Percentiles rank a stretch among this genome's conserved stretches.
phyloP scores from a whole-genome alignment of 768 basidiomycete genomes.

The Leccinum olivaceopallidum region DNA sequence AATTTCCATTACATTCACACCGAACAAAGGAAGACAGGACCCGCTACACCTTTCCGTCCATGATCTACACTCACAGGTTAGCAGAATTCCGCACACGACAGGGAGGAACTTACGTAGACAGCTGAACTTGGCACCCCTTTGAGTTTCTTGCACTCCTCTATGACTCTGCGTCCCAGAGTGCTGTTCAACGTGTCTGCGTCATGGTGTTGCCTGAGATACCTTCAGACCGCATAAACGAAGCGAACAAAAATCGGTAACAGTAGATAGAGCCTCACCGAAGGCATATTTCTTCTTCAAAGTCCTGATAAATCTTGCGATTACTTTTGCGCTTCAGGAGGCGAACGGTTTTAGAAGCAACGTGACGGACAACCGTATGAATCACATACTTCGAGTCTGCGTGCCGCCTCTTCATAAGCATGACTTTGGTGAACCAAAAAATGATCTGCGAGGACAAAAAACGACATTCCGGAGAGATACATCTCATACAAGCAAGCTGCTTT shows the following conservation, averaged over 20 bases:
- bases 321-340: conserved; percentile 53
- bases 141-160: conserved; percentile 65
- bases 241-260: not conserved
- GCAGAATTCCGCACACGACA: not conserved
- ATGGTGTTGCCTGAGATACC: conserved; percentile 64
- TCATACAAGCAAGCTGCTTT: conserved; percentile 92
- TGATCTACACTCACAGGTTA: conserved; percentile 16
- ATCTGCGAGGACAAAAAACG: conserved; percentile 81
- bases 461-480: conserved; percentile 85
- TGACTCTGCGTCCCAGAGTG: conserved; percentile 51
- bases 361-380: not conserved
- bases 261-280: conserved; percentile 43
- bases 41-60: conserved; percentile 21
- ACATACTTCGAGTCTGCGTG: conserved; percentile 66
- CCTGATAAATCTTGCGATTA: conserved; percentile 74
- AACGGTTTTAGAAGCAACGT: not conserved
- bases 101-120: conserved; percentile 18
- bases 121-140: conserved; percentile 45
- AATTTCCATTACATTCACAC: not conserved
- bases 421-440: conserved; percentile 91
- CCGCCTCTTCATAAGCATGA: conserved; percentile 77
- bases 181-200: conserved; percentile 51
- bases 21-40: not conserved
- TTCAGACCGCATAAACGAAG: conserved; percentile 24
- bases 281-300: conserved; percentile 79